Evolutionary conservation across 306 rosid species (phyloP).

Genomic region (Pachyrhizus erosus): DNA sequence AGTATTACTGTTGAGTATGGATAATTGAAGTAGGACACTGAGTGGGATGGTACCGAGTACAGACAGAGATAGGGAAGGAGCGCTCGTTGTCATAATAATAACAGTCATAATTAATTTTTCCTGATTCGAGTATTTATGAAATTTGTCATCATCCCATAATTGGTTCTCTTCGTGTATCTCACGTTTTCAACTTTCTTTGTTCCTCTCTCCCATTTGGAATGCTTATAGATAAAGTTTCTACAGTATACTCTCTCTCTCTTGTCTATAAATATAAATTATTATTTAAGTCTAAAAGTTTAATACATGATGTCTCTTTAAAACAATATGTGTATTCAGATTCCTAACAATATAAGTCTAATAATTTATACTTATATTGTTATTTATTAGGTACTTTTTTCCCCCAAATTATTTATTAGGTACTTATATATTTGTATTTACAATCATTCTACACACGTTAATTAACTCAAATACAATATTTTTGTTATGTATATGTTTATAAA

Average conservation of each 20-base stretch:
- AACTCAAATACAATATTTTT: too few relatives aligned
- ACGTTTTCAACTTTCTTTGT: not conserved
- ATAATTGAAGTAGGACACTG: not conserved
- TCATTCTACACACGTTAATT: too few relatives aligned
- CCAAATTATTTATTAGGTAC: too few relatives aligned
- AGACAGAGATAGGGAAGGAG: slow-evolving; percentile 16
- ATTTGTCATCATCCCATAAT: not conserved
- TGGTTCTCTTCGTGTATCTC: not conserved
- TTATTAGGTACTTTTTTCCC: too few relatives aligned
- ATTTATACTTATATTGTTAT: too few relatives aligned
- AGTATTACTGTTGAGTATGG: slow-evolving; percentile 17
- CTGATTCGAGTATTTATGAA: slow-evolving; percentile 9
- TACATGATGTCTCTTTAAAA: too few relatives aligned
- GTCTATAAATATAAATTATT: too few relatives aligned
- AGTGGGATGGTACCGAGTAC: not conserved
- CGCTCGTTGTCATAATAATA: not conserved
- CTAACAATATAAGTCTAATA: too few relatives aligned
- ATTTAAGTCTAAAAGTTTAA: too few relatives aligned
- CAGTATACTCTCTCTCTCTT: not conserved
- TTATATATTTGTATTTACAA: too few relatives aligned
- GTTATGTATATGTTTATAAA: too few relatives aligned
- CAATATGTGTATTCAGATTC: too few relatives aligned
- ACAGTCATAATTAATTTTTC: not conserved
- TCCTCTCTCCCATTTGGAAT: not conserved
- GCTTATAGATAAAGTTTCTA: not conserved